These are phyloP conservation scores for Komagataella mondaviorum DNA, from an alignment of 805 yeast species.

Conservation along the genomic window DNA sequence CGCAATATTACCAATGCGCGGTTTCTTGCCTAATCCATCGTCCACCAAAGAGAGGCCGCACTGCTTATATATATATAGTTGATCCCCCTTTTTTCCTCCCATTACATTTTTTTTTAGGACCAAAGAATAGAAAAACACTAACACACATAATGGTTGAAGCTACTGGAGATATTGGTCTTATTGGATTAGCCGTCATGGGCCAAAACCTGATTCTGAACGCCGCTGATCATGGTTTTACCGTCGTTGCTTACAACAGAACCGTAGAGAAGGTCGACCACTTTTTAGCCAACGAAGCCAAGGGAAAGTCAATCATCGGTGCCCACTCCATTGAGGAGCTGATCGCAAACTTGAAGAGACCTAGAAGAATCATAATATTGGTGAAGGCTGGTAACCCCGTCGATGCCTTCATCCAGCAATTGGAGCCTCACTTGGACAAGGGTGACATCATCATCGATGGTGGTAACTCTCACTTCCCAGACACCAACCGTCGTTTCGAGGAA, in stretches of 20 bases:
- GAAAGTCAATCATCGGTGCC: slow-evolving; percentile 92
- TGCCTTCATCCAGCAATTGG: slow-evolving; percentile 71
- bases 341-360: slow-evolving; percentile 88
- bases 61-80: neutral
- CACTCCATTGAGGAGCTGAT: slow-evolving; percentile 81
- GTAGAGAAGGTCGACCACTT: slow-evolving; percentile 91
- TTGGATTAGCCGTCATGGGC: slow-evolving; percentile 99
- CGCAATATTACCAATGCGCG: neutral
- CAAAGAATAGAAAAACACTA: neutral
- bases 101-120: neutral
- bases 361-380: slow-evolving; percentile 87
- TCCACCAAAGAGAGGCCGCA: neutral
- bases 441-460: slow-evolving; percentile 99
- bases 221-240: slow-evolving; percentile 98
- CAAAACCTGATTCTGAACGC: slow-evolving; percentile 94
- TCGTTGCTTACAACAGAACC: slow-evolving; percentile 98
- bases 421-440: slow-evolving; percentile 88
- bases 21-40: neutral
- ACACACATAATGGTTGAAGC: slow-evolving; percentile 5
- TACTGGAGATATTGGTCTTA: slow-evolving; percentile 94
- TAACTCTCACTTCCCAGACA: slow-evolving; percentile 98
- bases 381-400: slow-evolving; percentile 97
- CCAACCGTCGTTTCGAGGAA: slow-evolving; percentile 92
- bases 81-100: neutral
- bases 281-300: slow-evolving; percentile 91